Evolutionary conservation across 257 asterid genomes (phyloP).

Genomic region (Penstemon eatonii): DNA sequence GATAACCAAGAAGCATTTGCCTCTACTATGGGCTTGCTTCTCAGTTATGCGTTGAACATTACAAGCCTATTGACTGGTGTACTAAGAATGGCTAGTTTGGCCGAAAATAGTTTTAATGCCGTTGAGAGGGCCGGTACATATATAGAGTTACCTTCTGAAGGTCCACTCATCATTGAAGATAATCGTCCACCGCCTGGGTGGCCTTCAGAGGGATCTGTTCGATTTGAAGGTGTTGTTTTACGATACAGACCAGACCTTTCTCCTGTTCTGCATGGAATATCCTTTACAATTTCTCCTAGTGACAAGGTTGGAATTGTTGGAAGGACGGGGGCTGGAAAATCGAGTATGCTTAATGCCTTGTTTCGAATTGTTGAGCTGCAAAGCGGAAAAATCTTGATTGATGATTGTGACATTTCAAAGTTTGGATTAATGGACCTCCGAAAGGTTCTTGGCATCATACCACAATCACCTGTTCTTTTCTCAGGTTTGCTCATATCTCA

Average conservation of each 20-base stretch:
- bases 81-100: slow-evolving; percentile 84
- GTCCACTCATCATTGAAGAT: slow-evolving; percentile 57
- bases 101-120: slow-evolving; percentile 91
- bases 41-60: slow-evolving; percentile 83
- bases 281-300: slow-evolving; percentile 75
- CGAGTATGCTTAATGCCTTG: slow-evolving; percentile 96
- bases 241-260: slow-evolving; percentile 97
- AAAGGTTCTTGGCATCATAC: slow-evolving; percentile 92
- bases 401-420: slow-evolving; percentile 71
- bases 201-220: slow-evolving; percentile 84
- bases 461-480: slow-evolving; percentile 95
- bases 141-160: slow-evolving; percentile 86
- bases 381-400: slow-evolving; percentile 75
- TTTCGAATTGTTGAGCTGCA: slow-evolving; percentile 90
- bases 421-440: slow-evolving; percentile 88
- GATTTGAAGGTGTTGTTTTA: slow-evolving; percentile 73
- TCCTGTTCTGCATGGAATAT: slow-evolving; percentile 87
- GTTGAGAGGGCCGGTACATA: slow-evolving; percentile 94
- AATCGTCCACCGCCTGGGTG: slow-evolving; percentile 96
- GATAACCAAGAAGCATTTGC: slow-evolving; percentile 87
- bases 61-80: slow-evolving; percentile 80
- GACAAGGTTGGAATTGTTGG: slow-evolving; percentile 97
- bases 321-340: slow-evolving; percentile 97
- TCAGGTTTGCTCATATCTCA: slow-evolving; percentile 60
- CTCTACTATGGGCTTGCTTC: slow-evolving; percentile 96